Base-by-base conservation (phyloP, 2,329 filamentous ascomycete genomes). In the Chalara sp. region DNA sequence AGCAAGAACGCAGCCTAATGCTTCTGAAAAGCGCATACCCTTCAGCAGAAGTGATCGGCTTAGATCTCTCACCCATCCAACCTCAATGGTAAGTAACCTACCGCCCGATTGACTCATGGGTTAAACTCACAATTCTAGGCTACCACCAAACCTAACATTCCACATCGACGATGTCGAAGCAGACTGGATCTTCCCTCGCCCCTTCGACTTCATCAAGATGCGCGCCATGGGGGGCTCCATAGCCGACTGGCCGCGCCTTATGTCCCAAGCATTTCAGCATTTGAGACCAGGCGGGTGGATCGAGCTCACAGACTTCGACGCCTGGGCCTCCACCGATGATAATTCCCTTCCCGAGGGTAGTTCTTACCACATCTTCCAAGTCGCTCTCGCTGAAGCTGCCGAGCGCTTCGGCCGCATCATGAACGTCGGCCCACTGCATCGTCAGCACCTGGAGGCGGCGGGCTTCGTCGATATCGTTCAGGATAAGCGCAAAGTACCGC, bases 401-500 rank as follows among this genome's bases (percentile, higher is more conserved):
- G 35, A 41, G 21, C 32, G 41, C 29, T 54, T 54, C 30, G 52
- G 52, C 12, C 47, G 51, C 42, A 45, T 41, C 30, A 44, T 51
- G 43, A 47, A 53, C 29, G 47, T 53, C 12, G 53, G 41, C n/a
- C 40, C 42, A 6, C 40, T 28, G 6, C 51, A 55, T 49, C 46
- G 41, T 37, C 6, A 47, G 13, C 35, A 43, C 21, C 63, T 69
- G 29, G 48, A 53, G 32, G 52, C 62, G 13, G 67, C 66, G 6
- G 71, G 71, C 5, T 74, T 74, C 54, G 64, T 64, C 5, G 66
- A 72, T 49, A 66, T 74, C 6, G 45, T 50, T 28, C 44, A 53
- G 6, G 48, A 53, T 35, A 29, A 37, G 5, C 44, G 49, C 30
- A 53, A 50, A 29, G 40, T 49, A 21, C 51, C 46, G 3, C 29